Base-by-base conservation (phyloP, 2,329 filamentous ascomycete species). In the Verticillium isaacii region DNA sequence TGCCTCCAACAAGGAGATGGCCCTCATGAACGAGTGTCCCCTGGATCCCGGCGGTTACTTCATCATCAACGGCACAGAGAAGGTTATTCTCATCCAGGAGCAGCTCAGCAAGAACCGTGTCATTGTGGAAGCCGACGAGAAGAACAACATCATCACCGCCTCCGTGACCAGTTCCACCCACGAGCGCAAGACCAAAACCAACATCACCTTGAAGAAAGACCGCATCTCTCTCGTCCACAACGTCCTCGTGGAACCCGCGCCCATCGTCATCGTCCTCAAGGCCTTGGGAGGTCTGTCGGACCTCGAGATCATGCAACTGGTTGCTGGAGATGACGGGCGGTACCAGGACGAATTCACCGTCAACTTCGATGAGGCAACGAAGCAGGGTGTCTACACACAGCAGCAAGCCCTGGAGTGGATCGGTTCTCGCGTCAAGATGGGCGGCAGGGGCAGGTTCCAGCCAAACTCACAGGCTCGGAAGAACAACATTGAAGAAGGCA, bases 81-180 rank as follows among this genome's bases (percentile, higher is more conserved):
- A 99, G 80, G 95, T 99, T 68, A 99, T 99, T 71, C 80, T 99
- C 54, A 96, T 99, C 15, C 95, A 99, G 75, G 96, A 99, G 73
- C 95, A 99, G 78, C 81, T 99, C 72, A 99, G 95, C 84, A 99
- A 99, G 84, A 99, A 99, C 77, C 88, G 95, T 80, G 91, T 99
- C 70, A 97, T 99, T 73, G 94, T 99, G 17, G 96, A 99, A 77
- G 89, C 92, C 61, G 91, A 94, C 69, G 84, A 89, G 59, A 96
- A 96, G 78, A 98, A 97, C 77, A 91, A 91, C 63, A 88, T 96
- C 66, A 94, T 98, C 61, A 92, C 94, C 68, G 95, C 96, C 41
- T 98, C 95, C 1, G 95, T 98, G 34, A 99, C 93, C 8, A 96
- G 93, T 86, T 97, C 95, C 34, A 98, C 96, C 1, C 93, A 97